Base-by-base conservation (phyloP, 2,329 filamentous ascomycete species). In the Chrysoporthe puriensis region DNA sequence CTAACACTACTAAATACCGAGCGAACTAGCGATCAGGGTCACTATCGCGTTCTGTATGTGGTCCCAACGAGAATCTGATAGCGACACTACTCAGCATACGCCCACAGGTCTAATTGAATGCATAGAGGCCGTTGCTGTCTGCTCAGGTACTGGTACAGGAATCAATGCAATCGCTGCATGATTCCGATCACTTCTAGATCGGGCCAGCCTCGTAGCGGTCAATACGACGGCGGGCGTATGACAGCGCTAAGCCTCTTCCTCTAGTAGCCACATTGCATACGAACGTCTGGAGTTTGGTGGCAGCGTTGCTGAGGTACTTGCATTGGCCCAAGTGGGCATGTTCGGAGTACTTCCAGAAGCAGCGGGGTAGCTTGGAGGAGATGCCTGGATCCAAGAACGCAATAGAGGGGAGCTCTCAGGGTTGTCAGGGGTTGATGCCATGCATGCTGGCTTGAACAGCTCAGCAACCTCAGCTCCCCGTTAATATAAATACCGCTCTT, bases 281-380 rank as follows among this genome's bases (percentile, higher is more conserved):
- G 32, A 40, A 40, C 8, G 14, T 36, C 13, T 40, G 40, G 34
- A 36, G 32, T 36, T 16, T 57, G 32, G 32, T 40, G 18, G 54
- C 54, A 40, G 54, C 32, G 34, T 40, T 57, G 32, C 14, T 4
- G 44, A 46, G 44, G 26, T 56, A 8, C 50, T 36, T 54, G n/a
- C 44, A 21, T 48, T 54, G 26, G 11, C 26, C 7, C 4, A 1
- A 32, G 48, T 32, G 21, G 9, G 57, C n/a, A n/a, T 42, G 26
- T 48, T 42, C 14, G 43, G 43, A 40, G 18, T 36, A 40, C 13
- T 42, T 32, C 8, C 61, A 67, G 63, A 63, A 58, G 64, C 57
- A 54, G 65, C 61, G 65, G 65, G 65, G 65, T 67, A 67, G 65
- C 65, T 67, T 59, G 61, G 13, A 44, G 21, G 52, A 50, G 43